phyloP scores from a whole-genome alignment of 2,329 filamentous ascomycete genomes.

The Epichloe gansuensis region DNA sequence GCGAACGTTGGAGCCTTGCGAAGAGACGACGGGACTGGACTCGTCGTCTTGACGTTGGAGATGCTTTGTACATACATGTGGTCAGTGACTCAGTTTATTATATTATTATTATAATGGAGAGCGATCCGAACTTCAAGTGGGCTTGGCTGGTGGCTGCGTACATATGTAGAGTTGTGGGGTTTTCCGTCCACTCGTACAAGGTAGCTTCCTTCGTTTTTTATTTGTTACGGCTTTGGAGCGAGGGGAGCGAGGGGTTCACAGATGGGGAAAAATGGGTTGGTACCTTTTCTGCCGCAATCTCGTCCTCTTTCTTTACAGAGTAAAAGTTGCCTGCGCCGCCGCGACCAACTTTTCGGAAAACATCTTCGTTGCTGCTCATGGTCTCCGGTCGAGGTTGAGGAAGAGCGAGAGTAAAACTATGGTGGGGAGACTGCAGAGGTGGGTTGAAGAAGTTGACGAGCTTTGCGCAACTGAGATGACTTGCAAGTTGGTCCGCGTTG shows the following conservation, averaged over 20 bases:
- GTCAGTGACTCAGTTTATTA: too few species aligned
- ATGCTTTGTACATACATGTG: conserved; percentile 15
- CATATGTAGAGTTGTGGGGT: neutral
- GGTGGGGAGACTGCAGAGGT: too few species aligned
- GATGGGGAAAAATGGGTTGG: neutral
- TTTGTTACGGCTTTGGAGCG: neutral
- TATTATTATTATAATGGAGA: too few species aligned
- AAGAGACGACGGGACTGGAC: conserved; percentile 3
- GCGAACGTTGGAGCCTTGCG: conserved; percentile 8
- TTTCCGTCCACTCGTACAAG: neutral
- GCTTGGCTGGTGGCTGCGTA: too few species aligned
- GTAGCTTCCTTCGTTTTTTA: neutral
- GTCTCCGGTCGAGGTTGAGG: neutral
- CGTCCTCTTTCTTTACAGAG: conserved; percentile 38
- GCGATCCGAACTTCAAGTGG: too few species aligned
- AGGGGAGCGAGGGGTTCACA: neutral
- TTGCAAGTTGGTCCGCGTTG: too few species aligned
- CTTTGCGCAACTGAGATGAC: too few species aligned
- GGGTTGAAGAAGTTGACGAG: too few species aligned
- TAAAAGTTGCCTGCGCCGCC: conserved; percentile 55
- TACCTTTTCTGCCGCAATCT: conserved; percentile 17
- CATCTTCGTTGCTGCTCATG: conserved; percentile 23
- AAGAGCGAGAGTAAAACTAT: neutral
- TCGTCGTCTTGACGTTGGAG: conserved; percentile 26
- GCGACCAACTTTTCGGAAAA: conserved; percentile 41